phyloP scores from a whole-genome alignment of 176 grass and related monocot genomes.

The Pontederia paniculata region DNA sequence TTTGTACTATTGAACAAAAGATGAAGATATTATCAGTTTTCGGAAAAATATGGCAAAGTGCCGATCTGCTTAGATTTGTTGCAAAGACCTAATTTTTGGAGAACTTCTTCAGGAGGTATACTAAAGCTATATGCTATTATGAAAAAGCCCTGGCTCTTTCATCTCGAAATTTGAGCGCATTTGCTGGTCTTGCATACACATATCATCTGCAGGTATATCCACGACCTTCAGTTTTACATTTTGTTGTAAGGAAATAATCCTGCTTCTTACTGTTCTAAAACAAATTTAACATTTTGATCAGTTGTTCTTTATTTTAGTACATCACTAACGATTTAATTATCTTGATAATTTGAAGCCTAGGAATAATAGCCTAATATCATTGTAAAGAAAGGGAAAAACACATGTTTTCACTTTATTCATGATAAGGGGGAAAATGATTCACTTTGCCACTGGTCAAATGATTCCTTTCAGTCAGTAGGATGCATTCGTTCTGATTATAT shows the following conservation, averaged over 20 bases:
- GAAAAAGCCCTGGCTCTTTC: conserved; percentile 88
- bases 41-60: neutral
- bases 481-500: too few relatives aligned
- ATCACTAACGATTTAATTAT: too few relatives aligned
- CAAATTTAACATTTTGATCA: too few relatives aligned
- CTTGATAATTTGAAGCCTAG: too few relatives aligned
- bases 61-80: neutral
- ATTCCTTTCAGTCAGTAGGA: too few relatives aligned
- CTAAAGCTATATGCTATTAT: conserved; percentile 72
- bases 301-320: too few relatives aligned
- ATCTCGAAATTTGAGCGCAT: conserved; percentile 72
- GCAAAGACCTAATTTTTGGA: neutral
- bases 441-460: too few relatives aligned
- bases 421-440: too few relatives aligned
- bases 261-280: neutral
- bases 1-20: too few relatives aligned
- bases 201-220: conserved; percentile 79
- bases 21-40: neutral
- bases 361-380: too few relatives aligned
- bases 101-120: conserved; percentile 61
- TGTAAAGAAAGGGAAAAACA: too few relatives aligned
- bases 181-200: conserved; percentile 82
- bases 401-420: too few relatives aligned
- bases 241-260: neutral
- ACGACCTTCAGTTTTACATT: neutral